Percentiles rank a stretch among this genome's conserved stretches.
phyloP scores from a whole-genome alignment of 73 alveolate species.

The Stentor coeruleus region DNA sequence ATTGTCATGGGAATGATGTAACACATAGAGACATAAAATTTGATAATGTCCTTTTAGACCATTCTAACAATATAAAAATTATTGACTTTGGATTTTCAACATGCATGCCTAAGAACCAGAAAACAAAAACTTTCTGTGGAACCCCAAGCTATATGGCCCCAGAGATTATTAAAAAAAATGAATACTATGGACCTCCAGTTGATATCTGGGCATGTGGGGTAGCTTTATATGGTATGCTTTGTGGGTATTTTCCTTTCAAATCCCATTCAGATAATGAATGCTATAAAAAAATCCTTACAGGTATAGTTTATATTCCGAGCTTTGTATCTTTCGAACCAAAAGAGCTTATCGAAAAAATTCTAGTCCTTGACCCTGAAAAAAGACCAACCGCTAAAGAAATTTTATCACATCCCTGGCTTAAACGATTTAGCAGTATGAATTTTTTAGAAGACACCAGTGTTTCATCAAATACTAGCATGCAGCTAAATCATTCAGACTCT shows the following conservation, averaged over 20 bases:
- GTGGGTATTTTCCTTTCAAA: conserved; percentile 50
- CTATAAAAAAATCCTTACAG: conserved; percentile 56
- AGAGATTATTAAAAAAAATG: conserved; percentile 37
- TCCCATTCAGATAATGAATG: conserved; percentile 61
- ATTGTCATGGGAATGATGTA: conserved; percentile 46
- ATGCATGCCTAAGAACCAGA: conserved; percentile 57
- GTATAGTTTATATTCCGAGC: conserved; percentile 37
- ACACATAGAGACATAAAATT: conserved; percentile 56
- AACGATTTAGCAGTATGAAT: neutral
- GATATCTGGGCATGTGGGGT: conserved; percentile 72
- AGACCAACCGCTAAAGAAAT: neutral
- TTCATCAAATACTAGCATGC: too few species aligned
- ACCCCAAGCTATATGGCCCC: conserved; percentile 77
- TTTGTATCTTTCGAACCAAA: conserved; percentile 32
- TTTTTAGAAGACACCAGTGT: neutral
- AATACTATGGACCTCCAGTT: conserved; percentile 47
- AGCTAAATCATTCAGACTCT: neutral
- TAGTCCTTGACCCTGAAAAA: conserved; percentile 14
- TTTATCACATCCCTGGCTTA: neutral
- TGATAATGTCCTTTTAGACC: conserved; percentile 45
- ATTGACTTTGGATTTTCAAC: conserved; percentile 75
- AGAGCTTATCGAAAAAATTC: conserved; percentile 29
- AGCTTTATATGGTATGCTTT: conserved; percentile 49
- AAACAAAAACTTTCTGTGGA: conserved; percentile 63
- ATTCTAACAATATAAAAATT: conserved; percentile 36